Evolutionary conservation across 257 asterid species (phyloP).

Genomic region (Solanum dulcamara): DNA sequence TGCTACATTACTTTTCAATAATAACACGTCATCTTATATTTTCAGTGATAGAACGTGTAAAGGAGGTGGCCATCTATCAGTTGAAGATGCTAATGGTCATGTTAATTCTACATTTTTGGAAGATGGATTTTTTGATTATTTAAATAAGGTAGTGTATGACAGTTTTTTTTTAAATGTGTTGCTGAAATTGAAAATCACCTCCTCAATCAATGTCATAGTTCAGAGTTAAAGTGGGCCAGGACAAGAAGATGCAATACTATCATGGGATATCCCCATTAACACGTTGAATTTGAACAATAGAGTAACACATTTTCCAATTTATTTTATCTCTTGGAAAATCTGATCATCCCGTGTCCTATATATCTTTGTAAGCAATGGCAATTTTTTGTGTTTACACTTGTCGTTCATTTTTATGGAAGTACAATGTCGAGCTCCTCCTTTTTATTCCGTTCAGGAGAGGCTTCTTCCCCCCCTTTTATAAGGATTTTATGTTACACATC

Average conservation of each 20-base stretch:
- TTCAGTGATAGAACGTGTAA: constrained; percentile 26
- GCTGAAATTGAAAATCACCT: neutral
- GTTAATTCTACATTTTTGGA: constrained; percentile 24
- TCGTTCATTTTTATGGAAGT: neutral
- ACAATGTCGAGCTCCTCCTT: neutral
- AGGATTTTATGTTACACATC: neutral
- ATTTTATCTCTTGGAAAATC: neutral
- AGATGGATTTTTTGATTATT: constrained; percentile 69
- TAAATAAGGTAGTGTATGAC: constrained; percentile 42
- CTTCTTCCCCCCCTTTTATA: neutral
- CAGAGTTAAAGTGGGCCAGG: neutral
- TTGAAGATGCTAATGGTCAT: constrained; percentile 61
- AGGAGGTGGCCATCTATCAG: constrained; percentile 58
- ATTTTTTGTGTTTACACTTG: neutral
- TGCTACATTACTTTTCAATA: neutral
- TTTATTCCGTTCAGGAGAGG: neutral
- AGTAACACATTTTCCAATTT: neutral
- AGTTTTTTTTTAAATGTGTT: neutral
- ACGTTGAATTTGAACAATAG: neutral
- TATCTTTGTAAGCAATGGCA: neutral
- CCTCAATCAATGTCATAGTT: neutral
- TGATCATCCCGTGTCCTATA: neutral
- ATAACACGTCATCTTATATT: constrained; percentile 3
- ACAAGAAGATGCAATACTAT: neutral
- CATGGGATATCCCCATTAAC: neutral